Evolutionary conservation across 805 yeast species (phyloP).

Genomic region (Myxozyma monticola): DNA sequence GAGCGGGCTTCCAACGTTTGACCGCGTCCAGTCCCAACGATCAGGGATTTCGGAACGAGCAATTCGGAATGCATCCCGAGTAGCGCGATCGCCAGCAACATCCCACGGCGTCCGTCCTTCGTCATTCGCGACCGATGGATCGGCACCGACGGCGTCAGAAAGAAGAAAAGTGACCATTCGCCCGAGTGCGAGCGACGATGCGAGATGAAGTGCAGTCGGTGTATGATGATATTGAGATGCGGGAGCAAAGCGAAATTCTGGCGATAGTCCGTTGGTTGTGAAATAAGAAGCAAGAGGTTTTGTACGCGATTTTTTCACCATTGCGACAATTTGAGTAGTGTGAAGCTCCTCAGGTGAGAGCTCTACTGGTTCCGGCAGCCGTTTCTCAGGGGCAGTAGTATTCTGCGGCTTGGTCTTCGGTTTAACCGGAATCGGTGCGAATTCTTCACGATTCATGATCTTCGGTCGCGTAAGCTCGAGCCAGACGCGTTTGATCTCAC

Average conservation of each 20-base stretch:
- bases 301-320: conserved; percentile 71
- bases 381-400: conserved; percentile 13
- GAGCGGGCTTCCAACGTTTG: conserved; percentile 62
- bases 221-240: conserved; percentile 49
- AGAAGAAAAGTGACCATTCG: conserved; percentile 65
- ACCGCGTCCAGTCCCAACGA: conserved; percentile 64
- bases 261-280: conserved; percentile 54
- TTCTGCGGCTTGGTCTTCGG: background rate
- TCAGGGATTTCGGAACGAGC: conserved; percentile 73
- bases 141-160: conserved; percentile 63
- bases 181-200: conserved; percentile 63
- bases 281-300: conserved; percentile 69
- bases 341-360: conserved; percentile 47
- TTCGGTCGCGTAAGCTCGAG: conserved; percentile 63
- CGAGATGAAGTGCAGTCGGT: conserved; percentile 80
- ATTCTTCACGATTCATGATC: conserved; percentile 55
- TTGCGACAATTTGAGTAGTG: conserved; percentile 57
- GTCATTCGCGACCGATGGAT: conserved; percentile 59
- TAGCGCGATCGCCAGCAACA: conserved; percentile 47
- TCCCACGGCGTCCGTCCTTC: conserved; percentile 70
- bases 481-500: conserved; percentile 85
- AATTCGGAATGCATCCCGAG: conserved; percentile 59
- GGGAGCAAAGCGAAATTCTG: conserved; percentile 60
- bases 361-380: conserved; percentile 32
- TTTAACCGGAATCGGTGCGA: conserved; percentile 26